A percentile compares a stretch with the other conserved stretches of the same genome.
Evolutionary conservation across 1,284 basidiomycete genomes (phyloP).

Genomic region (Vanrija pseudolonga): DNA sequence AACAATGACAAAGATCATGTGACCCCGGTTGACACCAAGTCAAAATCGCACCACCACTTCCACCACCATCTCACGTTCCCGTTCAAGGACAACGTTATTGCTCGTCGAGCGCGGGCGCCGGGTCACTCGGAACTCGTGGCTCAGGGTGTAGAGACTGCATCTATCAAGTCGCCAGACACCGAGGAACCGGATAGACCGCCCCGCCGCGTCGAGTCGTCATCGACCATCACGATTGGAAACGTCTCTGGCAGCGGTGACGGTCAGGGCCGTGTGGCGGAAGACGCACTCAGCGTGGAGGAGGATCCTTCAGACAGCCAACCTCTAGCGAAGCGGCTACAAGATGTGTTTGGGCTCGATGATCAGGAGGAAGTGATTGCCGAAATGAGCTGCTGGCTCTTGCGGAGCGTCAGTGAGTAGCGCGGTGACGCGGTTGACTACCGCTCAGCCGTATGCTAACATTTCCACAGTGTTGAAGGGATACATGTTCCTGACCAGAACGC

Average conservation of each 20-base stretch:
- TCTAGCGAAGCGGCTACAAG: slow-evolving; percentile 73
- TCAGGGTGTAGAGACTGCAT: slow-evolving; percentile 39
- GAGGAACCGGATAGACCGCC: not conserved
- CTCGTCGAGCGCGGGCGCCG: slow-evolving; percentile 33
- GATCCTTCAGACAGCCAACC: not conserved
- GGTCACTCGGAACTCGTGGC: slow-evolving; percentile 30
- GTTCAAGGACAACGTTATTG: slow-evolving; percentile 40
- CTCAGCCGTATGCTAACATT: not conserved
- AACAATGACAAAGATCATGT: not conserved
- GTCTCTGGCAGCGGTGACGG: slow-evolving; percentile 20
- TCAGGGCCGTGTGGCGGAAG: slow-evolving; percentile 17
- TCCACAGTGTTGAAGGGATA: slow-evolving; percentile 84
- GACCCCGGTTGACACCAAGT: not conserved
- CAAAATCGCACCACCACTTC: not conserved
- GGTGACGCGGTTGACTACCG: not conserved
- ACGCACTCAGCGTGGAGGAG: slow-evolving; percentile 20
- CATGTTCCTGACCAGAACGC: slow-evolving; percentile 87
- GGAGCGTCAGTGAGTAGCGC: slow-evolving; percentile 70
- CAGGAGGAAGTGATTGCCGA: slow-evolving; percentile 82
- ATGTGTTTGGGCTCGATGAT: slow-evolving; percentile 74
- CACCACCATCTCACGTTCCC: slow-evolving; percentile 27
- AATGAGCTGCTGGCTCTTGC: slow-evolving; percentile 82
- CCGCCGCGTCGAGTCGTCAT: not conserved
- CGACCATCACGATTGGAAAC: slow-evolving; percentile 16
- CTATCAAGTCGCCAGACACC: not conserved